Evolutionary conservation across 2,329 filamentous ascomycete species (phyloP), one percentile per base, ranked within the genome.

Genomic region (Aspergillus tamarii): DNA sequence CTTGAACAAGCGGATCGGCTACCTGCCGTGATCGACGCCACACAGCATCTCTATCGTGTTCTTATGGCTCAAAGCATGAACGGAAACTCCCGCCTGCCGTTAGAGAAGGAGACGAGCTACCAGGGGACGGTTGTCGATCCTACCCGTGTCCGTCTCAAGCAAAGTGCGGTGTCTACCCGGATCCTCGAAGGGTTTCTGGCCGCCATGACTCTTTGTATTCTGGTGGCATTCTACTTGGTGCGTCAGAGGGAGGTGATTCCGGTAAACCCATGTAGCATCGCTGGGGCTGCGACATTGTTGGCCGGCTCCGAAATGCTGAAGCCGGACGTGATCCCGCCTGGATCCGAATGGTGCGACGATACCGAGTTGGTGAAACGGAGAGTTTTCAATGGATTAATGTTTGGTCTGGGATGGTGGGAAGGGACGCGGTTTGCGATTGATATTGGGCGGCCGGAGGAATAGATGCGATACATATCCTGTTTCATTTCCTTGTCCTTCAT

Each of bases 201-300:
- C 5, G 52, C 58, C 6, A 73, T 73, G 69, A 26, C 69, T 28
- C 12, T 73, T 2, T 71, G 63, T 36, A 64, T 65, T 12, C 19
- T 66, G n/a, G 54, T 64, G 7, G 60, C 66, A 16, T 58, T 61
- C 4, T 63, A 28, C 9, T 43, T 67, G 5, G 65, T 68, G 55
- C 61, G 57, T 14, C 72, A 67, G 4, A 64, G 66, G 26, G 30
- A 64, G 14, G 56, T 74, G 7, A 56, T 74, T 4, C 71, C 72
- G 7, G 68, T 69, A 41, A 72, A 73, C 39, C 73, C 73, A 16
- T 66, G 63, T 48, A 74, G 68, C 59, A 71, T 75, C 50, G 73
- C 70, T 14, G 71, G 69, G 2, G 64, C 69, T 14, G 69, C 69
- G 8, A 70, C 63, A 16, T 45, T 73, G 21, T 62, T 74, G 2